phyloP scores from a whole-genome alignment of 148 eudicot species.

The Nepenthes mirabilis region DNA sequence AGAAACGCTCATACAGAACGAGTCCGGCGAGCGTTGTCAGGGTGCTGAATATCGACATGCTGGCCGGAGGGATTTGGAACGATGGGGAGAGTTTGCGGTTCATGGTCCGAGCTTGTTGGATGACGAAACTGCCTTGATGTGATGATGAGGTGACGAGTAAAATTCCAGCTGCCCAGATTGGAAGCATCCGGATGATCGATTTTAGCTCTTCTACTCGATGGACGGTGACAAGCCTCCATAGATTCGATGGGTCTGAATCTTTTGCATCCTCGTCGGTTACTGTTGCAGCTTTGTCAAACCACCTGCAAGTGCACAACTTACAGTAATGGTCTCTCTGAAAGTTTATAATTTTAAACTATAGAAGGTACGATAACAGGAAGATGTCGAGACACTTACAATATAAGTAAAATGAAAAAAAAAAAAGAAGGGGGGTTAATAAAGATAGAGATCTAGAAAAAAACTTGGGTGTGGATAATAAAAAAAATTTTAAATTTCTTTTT shows the following conservation, averaged over 20 bases:
- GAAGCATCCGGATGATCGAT: conserved; percentile 38
- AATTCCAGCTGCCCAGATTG: conserved; percentile 49
- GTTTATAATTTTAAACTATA: no score
- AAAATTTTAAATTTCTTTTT: no score
- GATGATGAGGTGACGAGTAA: conserved; percentile 35
- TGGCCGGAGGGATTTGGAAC: conserved; percentile 54
- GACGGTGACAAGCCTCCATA: conserved; percentile 52
- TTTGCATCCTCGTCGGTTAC: conserved; percentile 23
- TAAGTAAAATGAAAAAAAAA: no score
- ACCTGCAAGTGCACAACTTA: conserved; percentile 17
- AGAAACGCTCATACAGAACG: conserved; percentile 31
- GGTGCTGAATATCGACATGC: conserved; percentile 27
- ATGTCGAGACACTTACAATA: no score
- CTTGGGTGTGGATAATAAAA: no score
- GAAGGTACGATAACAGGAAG: no score
- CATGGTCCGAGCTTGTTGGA: conserved; percentile 53
- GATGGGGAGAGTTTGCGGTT: conserved; percentile 35
- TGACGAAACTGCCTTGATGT: conserved; percentile 34
- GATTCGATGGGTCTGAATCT: conserved; percentile 27
- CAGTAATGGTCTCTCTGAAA: no score
- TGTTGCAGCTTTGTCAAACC: conserved; percentile 54
- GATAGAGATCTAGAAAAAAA: no score
- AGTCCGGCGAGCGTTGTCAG: conserved; percentile 27
- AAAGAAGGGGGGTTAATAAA: no score
- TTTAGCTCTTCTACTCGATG: conserved; percentile 63